Conservation (phyloP, 192 early-diverging fungal species). For the Gigaspora rosea region DNA sequence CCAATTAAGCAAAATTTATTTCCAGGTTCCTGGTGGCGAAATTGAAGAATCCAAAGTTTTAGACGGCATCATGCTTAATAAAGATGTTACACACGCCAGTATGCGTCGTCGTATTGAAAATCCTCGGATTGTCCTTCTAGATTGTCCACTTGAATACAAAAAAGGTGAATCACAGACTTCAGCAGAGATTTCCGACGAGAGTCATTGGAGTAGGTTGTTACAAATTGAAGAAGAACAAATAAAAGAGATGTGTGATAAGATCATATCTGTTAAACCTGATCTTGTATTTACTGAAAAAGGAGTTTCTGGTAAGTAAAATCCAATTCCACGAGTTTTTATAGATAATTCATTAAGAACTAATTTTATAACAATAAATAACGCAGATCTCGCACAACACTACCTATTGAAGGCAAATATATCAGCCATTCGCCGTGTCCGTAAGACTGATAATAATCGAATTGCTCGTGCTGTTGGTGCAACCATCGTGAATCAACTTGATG, state of each 20-base stretch:
- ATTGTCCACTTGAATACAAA: slow-evolving; percentile 99
- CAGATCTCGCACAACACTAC: slow-evolving; percentile 97
- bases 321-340: not conserved
- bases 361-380: not conserved
- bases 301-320: slow-evolving; percentile 68
- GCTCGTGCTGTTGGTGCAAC: slow-evolving; percentile 96
- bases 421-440: slow-evolving; percentile 94
- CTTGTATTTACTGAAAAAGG: slow-evolving; percentile 99
- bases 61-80: slow-evolving; percentile 98
- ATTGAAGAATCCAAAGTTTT: slow-evolving; percentile 94
- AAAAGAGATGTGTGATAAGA: slow-evolving; percentile 95
- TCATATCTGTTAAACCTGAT: slow-evolving; percentile 94
- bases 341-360: not conserved
- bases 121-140: slow-evolving; percentile 92
- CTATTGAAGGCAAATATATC: slow-evolving; percentile 98
- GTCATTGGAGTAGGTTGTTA: slow-evolving; percentile 93
- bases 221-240: slow-evolving; percentile 99
- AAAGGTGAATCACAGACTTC: slow-evolving; percentile 99
- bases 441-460: slow-evolving; percentile 99
- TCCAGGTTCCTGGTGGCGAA: slow-evolving; percentile 92
- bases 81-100: slow-evolving; percentile 99
- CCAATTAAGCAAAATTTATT: not conserved
- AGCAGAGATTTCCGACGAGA: slow-evolving; percentile 96
- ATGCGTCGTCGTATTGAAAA: slow-evolving; percentile 95
- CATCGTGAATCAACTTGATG: slow-evolving; percentile 95